These are phyloP conservation scores for Bruguiera sexangula DNA, from an alignment of 345 rosid genomes.

Conservation along the genomic window DNA sequence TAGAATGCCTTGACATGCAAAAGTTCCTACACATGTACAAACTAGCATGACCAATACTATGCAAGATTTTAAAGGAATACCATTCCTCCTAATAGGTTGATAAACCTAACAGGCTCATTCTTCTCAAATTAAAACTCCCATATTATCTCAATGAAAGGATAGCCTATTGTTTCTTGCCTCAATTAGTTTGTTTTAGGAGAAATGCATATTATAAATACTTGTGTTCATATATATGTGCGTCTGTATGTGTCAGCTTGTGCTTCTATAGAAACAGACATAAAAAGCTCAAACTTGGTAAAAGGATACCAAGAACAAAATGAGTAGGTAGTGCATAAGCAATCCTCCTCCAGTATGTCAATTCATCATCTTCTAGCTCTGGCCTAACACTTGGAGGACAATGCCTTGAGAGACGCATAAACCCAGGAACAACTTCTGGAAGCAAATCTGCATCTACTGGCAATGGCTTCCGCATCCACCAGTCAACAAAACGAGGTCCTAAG, in stretches of 20 bases:
- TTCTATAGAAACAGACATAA: background rate
- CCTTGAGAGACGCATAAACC: constrained; percentile 66
- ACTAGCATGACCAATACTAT: background rate
- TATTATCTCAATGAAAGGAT: background rate
- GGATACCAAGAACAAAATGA: constrained; percentile 84
- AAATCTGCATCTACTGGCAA: constrained; percentile 84
- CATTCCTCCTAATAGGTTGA: background rate
- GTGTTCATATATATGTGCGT: background rate
- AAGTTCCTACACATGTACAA: constrained; percentile 5
- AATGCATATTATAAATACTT: too few species aligned
- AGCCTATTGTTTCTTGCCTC: background rate
- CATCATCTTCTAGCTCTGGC: constrained; percentile 51
- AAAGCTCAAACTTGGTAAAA: constrained; percentile 12
- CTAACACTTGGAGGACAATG: constrained; percentile 54
- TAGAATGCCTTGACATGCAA: constrained; percentile 13
- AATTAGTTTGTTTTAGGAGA: background rate
- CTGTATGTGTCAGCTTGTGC: background rate
- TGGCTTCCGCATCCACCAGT: constrained; percentile 95
- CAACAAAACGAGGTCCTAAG: constrained; percentile 76
- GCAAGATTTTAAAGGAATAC: background rate
- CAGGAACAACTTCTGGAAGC: constrained; percentile 64
- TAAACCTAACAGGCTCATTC: background rate
- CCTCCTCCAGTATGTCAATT: constrained; percentile 69
- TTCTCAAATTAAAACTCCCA: background rate
- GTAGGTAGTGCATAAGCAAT: constrained; percentile 65